Conservation (phyloP, 2,329 filamentous ascomycete genomes). For the Cadophora sp. region DNA sequence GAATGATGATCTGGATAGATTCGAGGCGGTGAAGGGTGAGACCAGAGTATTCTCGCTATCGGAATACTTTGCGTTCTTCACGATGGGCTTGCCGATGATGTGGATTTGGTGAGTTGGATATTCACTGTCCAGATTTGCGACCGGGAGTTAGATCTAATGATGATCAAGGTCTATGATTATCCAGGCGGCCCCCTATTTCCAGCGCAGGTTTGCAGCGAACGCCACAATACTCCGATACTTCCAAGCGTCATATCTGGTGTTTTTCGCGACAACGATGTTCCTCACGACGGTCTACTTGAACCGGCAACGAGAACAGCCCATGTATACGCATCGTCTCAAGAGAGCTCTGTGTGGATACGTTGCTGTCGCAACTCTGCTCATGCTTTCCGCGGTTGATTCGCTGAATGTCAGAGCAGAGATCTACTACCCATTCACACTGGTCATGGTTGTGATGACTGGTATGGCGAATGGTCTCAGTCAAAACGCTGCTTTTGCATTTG, state of each 20-base stretch:
- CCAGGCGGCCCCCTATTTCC: conserved; percentile 4
- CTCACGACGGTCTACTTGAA: conserved; percentile 5
- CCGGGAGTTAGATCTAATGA: neutral
- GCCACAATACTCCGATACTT: conserved; percentile 7
- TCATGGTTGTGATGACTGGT: conserved; percentile 8
- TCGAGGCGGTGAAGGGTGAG: conserved; percentile 8
- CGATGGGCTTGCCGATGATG: conserved; percentile 11
- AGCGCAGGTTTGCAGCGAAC: neutral
- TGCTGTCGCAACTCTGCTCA: neutral
- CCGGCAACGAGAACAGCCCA: neutral
- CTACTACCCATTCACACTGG: neutral
- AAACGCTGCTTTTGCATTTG: conserved; percentile 9
- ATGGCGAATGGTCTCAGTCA: neutral
- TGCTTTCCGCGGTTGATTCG: neutral
- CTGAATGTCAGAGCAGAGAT: neutral
- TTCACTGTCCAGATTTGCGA: neutral
- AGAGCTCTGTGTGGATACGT: conserved; percentile 2
- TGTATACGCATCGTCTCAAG: conserved; percentile 1
- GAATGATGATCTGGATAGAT: conserved; percentile 4
- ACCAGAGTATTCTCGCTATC: conserved; percentile 4
- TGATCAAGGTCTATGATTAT: neutral
- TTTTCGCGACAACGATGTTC: conserved; percentile 5
- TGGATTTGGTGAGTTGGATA: neutral
- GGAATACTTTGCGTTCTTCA: conserved; percentile 12
- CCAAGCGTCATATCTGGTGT: neutral